Evolutionary conservation across 208 protist genomes (phyloP).

Genomic region (Crithidia brevicula): DNA sequence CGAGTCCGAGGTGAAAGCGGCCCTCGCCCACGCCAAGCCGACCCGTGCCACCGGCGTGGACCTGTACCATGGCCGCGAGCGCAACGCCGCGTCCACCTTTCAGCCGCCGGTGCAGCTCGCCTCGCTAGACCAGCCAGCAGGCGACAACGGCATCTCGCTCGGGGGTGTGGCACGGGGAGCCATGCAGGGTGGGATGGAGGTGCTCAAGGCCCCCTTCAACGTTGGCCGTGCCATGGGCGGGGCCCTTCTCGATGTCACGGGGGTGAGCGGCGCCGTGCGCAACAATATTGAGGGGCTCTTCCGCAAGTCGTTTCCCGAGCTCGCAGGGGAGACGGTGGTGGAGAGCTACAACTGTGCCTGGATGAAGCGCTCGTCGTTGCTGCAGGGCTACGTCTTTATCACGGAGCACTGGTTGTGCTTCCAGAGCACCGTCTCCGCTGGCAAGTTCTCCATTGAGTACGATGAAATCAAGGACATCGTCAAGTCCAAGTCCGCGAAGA

Average conservation of each 20-base stretch:
- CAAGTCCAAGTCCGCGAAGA: conserved; percentile 67
- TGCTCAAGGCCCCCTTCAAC: conserved; percentile 77
- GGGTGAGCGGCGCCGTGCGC: conserved; percentile 66
- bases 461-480: conserved; percentile 85
- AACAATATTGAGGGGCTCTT: conserved; percentile 66
- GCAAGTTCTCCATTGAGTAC: conserved; percentile 72
- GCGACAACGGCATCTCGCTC: conserved; percentile 34
- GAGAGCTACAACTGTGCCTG: conserved; percentile 64
- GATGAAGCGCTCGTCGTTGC: conserved; percentile 41
- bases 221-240: conserved; percentile 58
- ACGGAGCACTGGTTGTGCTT: conserved; percentile 79
- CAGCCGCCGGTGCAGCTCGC: conserved; percentile 76
- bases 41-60: neutral
- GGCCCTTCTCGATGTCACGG: conserved; percentile 73
- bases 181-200: conserved; percentile 66
- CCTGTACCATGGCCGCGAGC: conserved; percentile 13
- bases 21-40: conserved; percentile 19
- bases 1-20: conserved; percentile 46
- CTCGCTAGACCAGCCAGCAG: conserved; percentile 51
- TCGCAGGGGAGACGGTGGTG: conserved; percentile 60
- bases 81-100: conserved; percentile 34
- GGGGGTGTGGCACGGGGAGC: conserved; percentile 60
- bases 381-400: conserved; percentile 71
- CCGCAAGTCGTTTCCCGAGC: conserved; percentile 61
- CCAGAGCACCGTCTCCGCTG: conserved; percentile 33